A percentile compares a stretch with the other conserved stretches of the same genome.
These are phyloP conservation scores for Xylariaceae sp. DNA, from an alignment of 2,329 filamentous ascomycete species.

Conservation along the genomic window DNA sequence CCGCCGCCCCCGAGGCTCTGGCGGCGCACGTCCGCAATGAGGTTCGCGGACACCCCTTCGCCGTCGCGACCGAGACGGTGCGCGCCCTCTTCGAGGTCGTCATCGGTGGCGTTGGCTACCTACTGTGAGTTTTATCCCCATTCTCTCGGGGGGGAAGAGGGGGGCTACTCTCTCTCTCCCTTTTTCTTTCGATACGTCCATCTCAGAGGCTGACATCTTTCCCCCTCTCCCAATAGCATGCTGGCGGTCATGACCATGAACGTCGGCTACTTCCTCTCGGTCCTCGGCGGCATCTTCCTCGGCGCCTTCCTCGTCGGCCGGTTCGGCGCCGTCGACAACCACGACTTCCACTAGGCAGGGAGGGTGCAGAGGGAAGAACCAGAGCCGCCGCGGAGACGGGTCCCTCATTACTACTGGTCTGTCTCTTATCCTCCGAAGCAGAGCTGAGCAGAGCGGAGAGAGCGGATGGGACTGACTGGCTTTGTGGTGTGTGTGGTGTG, in stretches of 20 bases:
- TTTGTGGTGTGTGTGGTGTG: too few species aligned
- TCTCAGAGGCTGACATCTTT: too few species aligned
- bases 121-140: constrained; percentile 17
- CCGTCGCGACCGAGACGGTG: constrained; percentile 17
- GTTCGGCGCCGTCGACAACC: constrained; percentile 8
- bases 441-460: too few species aligned
- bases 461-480: too few species aligned
- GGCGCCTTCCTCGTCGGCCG: constrained; percentile 18
- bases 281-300: constrained; percentile 21
- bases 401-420: too few species aligned
- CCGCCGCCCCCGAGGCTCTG: constrained; percentile 3
- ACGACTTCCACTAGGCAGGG: neutral
- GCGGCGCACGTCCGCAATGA: constrained; percentile 10
- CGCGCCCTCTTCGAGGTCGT: constrained; percentile 18
- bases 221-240: constrained; percentile 17
- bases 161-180: too few species aligned
- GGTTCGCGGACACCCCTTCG: constrained; percentile 15
- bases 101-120: constrained; percentile 20
- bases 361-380: too few species aligned
- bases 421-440: too few species aligned
- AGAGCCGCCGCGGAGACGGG: too few species aligned
- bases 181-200: too few species aligned
- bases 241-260: constrained; percentile 26
- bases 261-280: constrained; percentile 23
- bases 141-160: neutral